Evolutionary conservation across 1,284 basidiomycete genomes (phyloP), one percentile per base, ranked within the genome.

Genomic region (Earliella scabrosa): DNA sequence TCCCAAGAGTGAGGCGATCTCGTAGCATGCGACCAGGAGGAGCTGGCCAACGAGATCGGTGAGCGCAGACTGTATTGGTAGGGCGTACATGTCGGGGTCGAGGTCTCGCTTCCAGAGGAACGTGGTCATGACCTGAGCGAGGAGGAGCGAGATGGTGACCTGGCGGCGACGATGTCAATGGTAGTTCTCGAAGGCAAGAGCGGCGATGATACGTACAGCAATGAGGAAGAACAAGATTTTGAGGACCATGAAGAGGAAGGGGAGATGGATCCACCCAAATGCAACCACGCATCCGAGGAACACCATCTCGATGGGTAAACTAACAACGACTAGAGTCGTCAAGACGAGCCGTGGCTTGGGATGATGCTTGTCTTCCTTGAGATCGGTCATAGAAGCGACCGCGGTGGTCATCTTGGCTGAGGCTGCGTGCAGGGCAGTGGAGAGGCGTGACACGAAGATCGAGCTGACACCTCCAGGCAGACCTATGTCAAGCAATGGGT

Each of bases 11-110:
- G 76, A 72, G 2, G 87, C 87, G 41, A 90, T 72, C 70, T 87
- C 82, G 63, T 90, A 93, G 67, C 88, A 90, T 2, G 83, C 66
- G 3, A 90, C 89, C 5, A 98, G 84, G 18, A 97, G 74, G 9
- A 91, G 71, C 72, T 98, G 95, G 8, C 94, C 95, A n/a, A 93
- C 73, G 45, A 98, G 86, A 71, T 99, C 97, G 74, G 98, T 88
- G 34, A 94, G 71, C 0, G 94, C 91, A 1, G 92, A 94, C 62
- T 97, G 93, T 35, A 97, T 85, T 2, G 97, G 97, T 18, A 98
- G 77, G 2, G 94, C 94, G 71, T 98, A 97, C 73, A 92, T 90
- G 72, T 97, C 95, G 11, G 97, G 97, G 71, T 98, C 97, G 45
- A 90, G 82, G 35, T 87, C 81, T 55, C 80, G 83, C 21, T 82